Evolutionary conservation across 345 rosid genomes (phyloP).

Genomic region (Murraya paniculata): DNA sequence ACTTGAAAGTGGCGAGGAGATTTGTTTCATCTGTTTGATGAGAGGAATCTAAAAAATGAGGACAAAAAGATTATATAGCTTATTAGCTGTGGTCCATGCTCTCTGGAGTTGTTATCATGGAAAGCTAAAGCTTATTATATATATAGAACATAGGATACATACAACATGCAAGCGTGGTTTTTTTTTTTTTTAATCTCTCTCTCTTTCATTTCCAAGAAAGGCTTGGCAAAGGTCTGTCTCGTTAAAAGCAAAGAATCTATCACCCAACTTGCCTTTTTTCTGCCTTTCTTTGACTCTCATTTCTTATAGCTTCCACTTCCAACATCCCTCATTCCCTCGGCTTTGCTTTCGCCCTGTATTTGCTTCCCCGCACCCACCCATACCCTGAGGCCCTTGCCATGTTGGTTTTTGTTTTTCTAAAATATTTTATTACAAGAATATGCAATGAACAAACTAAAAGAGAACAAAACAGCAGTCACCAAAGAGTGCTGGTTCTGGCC

Average conservation of each 20-base stretch:
- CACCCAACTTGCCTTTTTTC: conserved; percentile 12
- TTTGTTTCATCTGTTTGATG: background rate
- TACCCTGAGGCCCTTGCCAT: too few species aligned
- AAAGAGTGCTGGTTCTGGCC: too few species aligned
- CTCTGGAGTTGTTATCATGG: background rate
- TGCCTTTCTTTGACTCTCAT: conserved; percentile 19
- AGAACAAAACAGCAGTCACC: too few species aligned
- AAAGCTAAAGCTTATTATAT: background rate
- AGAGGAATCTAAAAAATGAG: background rate
- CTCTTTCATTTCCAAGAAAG: conserved; percentile 92
- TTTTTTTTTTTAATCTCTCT: conserved; percentile 40
- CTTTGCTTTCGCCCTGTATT: background rate
- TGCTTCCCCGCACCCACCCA: too few species aligned
- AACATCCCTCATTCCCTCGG: background rate
- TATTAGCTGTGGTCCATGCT: conserved; percentile 8
- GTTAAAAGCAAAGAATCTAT: conserved; percentile 62
- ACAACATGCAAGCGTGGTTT: conserved; percentile 36
- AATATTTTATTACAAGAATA: too few species aligned
- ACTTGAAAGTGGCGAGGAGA: background rate
- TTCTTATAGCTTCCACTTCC: background rate
- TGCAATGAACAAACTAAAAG: too few species aligned
- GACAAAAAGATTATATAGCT: background rate
- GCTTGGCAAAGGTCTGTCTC: conserved; percentile 45
- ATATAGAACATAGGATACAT: conserved; percentile 25
- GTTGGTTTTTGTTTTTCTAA: too few species aligned